phyloP scores from a whole-genome alignment of 2,329 filamentous ascomycete genomes.

The Plectosphaerella cucumerina region DNA sequence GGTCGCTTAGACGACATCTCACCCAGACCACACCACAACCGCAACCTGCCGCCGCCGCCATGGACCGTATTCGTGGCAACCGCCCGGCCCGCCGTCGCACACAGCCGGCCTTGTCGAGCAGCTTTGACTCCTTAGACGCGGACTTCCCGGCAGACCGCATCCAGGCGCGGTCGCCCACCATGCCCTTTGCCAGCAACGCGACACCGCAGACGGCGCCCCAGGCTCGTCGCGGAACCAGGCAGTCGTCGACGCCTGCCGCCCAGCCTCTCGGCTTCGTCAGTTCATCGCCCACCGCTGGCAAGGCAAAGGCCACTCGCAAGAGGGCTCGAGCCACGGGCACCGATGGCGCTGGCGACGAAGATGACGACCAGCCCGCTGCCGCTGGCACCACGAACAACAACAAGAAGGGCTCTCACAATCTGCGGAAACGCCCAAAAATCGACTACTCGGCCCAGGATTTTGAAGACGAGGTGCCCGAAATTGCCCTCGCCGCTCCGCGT shows the following conservation, averaged over 20 bases:
- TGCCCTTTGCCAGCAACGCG: background rate
- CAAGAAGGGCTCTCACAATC: constrained; percentile 54
- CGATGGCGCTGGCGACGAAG: constrained; percentile 29
- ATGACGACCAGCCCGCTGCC: constrained; percentile 30
- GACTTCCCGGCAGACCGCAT: background rate
- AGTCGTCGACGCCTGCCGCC: background rate
- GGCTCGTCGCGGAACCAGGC: constrained; percentile 6
- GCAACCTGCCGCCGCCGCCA: background rate
- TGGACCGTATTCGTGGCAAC: constrained; percentile 1
- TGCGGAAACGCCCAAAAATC: constrained; percentile 51
- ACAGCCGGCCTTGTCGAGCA: background rate
- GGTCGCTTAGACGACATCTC: too few species aligned
- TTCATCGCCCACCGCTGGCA: constrained; percentile 7
- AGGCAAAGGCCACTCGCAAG: constrained; percentile 9
- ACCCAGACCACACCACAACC: too few species aligned
- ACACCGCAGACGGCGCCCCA: constrained; percentile 13
- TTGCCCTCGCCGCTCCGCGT: constrained; percentile 13
- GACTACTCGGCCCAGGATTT: constrained; percentile 54
- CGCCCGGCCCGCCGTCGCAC: constrained; percentile 1
- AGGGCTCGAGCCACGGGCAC: constrained; percentile 8
- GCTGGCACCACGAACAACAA: constrained; percentile 18
- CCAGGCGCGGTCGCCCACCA: background rate
- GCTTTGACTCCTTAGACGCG: background rate
- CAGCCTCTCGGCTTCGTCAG: background rate
- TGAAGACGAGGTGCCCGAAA: constrained; percentile 36